A percentile compares a stretch with the other conserved stretches of the same genome.
Conservation (phyloP, 805 yeast genomes). For the Candida bentonensis region DNA sequence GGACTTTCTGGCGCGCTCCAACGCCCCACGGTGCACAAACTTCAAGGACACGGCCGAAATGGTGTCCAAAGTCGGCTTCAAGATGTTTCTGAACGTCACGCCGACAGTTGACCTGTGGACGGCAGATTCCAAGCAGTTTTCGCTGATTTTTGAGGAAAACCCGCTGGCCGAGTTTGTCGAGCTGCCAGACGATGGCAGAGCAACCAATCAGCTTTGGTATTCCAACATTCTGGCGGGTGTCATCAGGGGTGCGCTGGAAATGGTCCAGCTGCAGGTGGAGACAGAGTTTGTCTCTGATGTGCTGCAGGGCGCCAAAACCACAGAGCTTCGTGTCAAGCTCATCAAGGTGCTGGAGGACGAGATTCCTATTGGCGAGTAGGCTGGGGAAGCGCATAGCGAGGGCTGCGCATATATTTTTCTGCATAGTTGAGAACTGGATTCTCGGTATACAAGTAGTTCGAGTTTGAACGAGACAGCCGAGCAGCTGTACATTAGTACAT, state of each 20-base stretch:
- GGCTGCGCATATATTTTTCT: background rate
- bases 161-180: constrained; percentile 94
- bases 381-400: constrained; percentile 3
- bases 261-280: constrained; percentile 91
- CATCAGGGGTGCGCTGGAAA: constrained; percentile 78
- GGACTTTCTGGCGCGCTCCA: constrained; percentile 81
- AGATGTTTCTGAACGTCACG: constrained; percentile 68
- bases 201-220: constrained; percentile 73
- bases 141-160: constrained; percentile 63
- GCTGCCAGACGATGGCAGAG: constrained; percentile 65
- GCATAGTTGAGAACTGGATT: no score
- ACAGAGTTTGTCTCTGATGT: constrained; percentile 66
- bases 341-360: constrained; percentile 74
- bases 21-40: constrained; percentile 65
- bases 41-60: constrained; percentile 82
- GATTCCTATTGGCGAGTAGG: constrained; percentile 94
- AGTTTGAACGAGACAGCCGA: no score
- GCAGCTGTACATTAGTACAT: no score
- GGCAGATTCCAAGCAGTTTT: constrained; percentile 57
- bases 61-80: constrained; percentile 73
- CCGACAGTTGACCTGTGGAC: constrained; percentile 72
- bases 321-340: constrained; percentile 66
- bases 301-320: constrained; percentile 66
- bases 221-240: constrained; percentile 86
- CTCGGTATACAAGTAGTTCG: no score